A percentile compares a stretch with the other conserved stretches of the same genome.
These are phyloP conservation scores for Echeveria elegans DNA, from an alignment of 164 flowering plant genomes.

Conservation along the genomic window DNA sequence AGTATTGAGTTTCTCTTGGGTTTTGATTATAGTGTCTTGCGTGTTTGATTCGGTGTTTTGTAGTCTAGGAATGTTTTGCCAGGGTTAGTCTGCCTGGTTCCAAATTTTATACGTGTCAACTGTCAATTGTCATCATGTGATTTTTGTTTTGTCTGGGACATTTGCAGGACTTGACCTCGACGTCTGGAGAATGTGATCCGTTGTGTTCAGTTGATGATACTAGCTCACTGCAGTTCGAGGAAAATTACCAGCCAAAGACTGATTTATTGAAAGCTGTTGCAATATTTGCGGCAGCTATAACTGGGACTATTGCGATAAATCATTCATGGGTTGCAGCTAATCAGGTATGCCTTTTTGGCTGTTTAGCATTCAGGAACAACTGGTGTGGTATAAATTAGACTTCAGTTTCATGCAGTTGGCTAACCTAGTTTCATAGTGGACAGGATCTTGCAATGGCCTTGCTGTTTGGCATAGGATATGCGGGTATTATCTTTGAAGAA, in stretches of 20 bases:
- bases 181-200: conserved; percentile 81
- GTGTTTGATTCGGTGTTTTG: too few species aligned
- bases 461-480: conserved; percentile 84
- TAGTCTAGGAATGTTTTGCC: neutral
- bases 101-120: neutral
- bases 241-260: conserved; percentile 77
- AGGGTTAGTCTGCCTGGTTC: neutral
- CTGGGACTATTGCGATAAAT: conserved; percentile 78
- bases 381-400: neutral
- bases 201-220: conserved; percentile 92
- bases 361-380: neutral
- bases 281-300: conserved; percentile 57
- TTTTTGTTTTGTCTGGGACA: neutral
- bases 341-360: conserved; percentile 49
- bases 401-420: conserved; percentile 7
- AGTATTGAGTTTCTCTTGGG: neutral
- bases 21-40: neutral
- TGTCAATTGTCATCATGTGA: neutral
- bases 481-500: conserved; percentile 93
- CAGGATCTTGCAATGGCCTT: conserved; percentile 95
- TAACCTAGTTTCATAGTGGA: conserved; percentile 16
- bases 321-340: conserved; percentile 97
- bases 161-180: conserved; percentile 35
- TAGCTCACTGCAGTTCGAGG: conserved; percentile 73
- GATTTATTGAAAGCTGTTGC: conserved; percentile 84